Base-by-base conservation (phyloP, 768 basidiomycete species). In the Trametes maxima region DNA sequence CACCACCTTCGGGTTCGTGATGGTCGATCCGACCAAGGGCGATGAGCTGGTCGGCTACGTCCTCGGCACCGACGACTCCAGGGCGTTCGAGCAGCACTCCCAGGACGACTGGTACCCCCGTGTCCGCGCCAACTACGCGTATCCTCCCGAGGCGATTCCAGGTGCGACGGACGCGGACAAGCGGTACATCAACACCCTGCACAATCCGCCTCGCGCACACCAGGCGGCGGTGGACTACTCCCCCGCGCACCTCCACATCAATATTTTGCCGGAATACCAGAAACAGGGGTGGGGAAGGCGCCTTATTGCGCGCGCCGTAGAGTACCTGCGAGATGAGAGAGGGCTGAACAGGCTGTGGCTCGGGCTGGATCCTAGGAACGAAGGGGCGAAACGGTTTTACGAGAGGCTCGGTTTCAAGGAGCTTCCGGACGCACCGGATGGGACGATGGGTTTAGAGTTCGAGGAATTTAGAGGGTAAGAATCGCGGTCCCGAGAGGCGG, bases 241-340 rank as follows among this genome's bases (percentile, higher is more conserved):
- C 17, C 82, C 85, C 12, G 90, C 90, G 10, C 89, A 92, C 72
- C 64, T 92, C 65, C 90, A 93, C 70, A 86, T 92, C 68, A 77
- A 93, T 65, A 83, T 92, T 57, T 69, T 92, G 67, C 80, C 85
- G 24, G 78, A 77, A 44, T 83, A 89, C 69, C 89, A 89, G 71
- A 76, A 82, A 56, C 80, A 81, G 62, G 89, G 89, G 22, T 89
- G 85, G 84, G 90, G 90, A n/a, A 79, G 78, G 69, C 83, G 73
- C 70, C 70, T 92, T 65, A 84, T 92, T 37, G 77, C 73, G 46
- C 73, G 67, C 36, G 87, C 82, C 3, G 79, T 89, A 24, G 75
- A 77, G 46, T 77, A 83, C 74, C 71, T 92, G 68, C 62, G 62
- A 35, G 75, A 82, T 49, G 80, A 69, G 49, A 37, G 74, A 44